A percentile compares a stretch with the other conserved stretches of the same genome.
These are phyloP conservation scores for Zychaea mexicana DNA, from an alignment of 371 early-diverging fungal species.

Conservation along the genomic window DNA sequence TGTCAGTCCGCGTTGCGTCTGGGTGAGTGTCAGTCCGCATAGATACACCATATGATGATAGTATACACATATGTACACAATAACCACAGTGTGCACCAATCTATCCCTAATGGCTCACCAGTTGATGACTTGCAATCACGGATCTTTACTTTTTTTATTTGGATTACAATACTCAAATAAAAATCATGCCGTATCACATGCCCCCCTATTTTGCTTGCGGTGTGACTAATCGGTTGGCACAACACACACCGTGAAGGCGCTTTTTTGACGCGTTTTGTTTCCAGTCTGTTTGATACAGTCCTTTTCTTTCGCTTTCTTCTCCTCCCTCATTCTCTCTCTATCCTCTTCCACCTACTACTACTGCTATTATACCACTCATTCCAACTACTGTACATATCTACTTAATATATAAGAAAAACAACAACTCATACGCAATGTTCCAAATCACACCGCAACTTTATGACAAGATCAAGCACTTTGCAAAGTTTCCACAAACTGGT, in stretches of 20 bases:
- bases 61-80: too few relatives aligned
- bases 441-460: slow-evolving; percentile 66
- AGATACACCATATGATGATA: too few relatives aligned
- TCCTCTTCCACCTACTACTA: not conserved
- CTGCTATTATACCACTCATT: not conserved
- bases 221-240: not conserved
- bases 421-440: slow-evolving; percentile 34
- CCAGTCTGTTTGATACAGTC: not conserved
- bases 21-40: too few relatives aligned
- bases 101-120: too few relatives aligned
- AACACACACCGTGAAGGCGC: not conserved
- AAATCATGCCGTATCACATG: slow-evolving; percentile 4
- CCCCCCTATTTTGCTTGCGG: not conserved
- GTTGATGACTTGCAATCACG: too few relatives aligned
- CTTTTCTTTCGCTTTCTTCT: not conserved
- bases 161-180: too few relatives aligned
- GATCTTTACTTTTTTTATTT: too few relatives aligned
- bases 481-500: slow-evolving; percentile 87
- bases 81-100: too few relatives aligned
- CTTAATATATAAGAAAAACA: not conserved
- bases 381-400: not conserved
- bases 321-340: not conserved
- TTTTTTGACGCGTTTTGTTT: not conserved
- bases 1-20: too few relatives aligned
- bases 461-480: slow-evolving; percentile 74